Base-by-base conservation (phyloP, 352 stramenopile genomes). In the Globisporangium nunn region DNA sequence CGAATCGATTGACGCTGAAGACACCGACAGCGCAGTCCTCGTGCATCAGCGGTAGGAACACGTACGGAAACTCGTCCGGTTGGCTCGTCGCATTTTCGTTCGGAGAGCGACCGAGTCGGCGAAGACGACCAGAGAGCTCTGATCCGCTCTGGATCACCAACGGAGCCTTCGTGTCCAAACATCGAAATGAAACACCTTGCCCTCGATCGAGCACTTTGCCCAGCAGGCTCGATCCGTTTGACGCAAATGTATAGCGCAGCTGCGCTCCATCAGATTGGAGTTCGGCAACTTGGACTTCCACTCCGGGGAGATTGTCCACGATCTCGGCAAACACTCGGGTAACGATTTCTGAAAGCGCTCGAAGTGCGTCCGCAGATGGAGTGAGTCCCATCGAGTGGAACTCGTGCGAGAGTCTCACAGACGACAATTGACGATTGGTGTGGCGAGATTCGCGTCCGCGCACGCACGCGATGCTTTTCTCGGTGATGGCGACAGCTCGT, bases 21-120 rank as follows among this genome's bases (percentile, higher is more conserved):
- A 91, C 64, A 6, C 83, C 83, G 5, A 93, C 53, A 6, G 54
- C 59, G 6, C 62, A 72, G 44, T 90, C 83, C 33, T 93, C 78
- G 52, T 93, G 70, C 2, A 87, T 29, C 2, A 93, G 64, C 31
- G 83, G 81, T 3, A 91, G 18, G 12, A 90, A 81, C 0, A 90
- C 59, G 45, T 71, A 81, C n/a, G 79, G 79, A 0, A 86, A 73
- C 6, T 67, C 58, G 4, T 30, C 7, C 58, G 23, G 2, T 23
- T 4, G 35, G 45, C 1, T 41, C 12, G 6, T 37, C 29, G 11
- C 45, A 4, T 10, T 33, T 28, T 8, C 10, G 8, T 14, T 56
- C 56, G 45, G 56, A 4, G 35, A 2, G 11, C 52, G 31, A 45
- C 57, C 64, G 14, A 81, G 23, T 3, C 61, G 59, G 8, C 73